Conservation (phyloP, 1,284 basidiomycete species). For the Moesziomyces sp. region DNA sequence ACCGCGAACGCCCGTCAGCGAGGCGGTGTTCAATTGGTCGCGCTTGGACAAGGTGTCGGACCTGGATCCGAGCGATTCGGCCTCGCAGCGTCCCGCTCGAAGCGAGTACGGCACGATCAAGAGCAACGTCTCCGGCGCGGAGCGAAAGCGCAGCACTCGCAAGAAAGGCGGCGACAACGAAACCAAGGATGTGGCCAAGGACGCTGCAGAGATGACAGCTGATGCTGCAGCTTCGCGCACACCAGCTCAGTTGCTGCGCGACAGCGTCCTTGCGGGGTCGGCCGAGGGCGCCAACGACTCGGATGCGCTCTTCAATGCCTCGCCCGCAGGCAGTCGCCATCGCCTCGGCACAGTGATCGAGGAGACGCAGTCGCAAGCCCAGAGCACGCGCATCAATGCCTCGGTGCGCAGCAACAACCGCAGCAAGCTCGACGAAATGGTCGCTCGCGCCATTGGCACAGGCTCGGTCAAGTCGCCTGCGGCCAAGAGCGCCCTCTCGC, state of each 20-base stretch:
- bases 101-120: constrained; percentile 51
- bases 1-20: constrained; percentile 49
- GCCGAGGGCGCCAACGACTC: constrained; percentile 6
- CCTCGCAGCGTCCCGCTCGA: constrained; percentile 53
- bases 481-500: constrained; percentile 27
- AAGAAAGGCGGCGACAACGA: constrained; percentile 14
- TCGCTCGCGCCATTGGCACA: constrained; percentile 12
- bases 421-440: constrained; percentile 28
- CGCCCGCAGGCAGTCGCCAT: constrained; percentile 13
- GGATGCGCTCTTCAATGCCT: constrained; percentile 22
- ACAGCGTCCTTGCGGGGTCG: constrained; percentile 26
- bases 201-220: not conserved
- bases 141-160: constrained; percentile 22
- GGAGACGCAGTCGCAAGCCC: constrained; percentile 55
- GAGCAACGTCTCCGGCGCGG: constrained; percentile 21
- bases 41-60: constrained; percentile 40
- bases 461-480: constrained; percentile 18
- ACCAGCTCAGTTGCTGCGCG: constrained; percentile 46
- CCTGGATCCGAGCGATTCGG: constrained; percentile 54
- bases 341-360: constrained; percentile 55
- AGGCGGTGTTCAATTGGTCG: constrained; percentile 50
- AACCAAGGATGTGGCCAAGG: not conserved
- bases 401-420: constrained; percentile 35
- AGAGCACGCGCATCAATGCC: constrained; percentile 37
- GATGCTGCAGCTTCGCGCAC: constrained; percentile 9